Evolutionary conservation across 2,329 filamentous ascomycete genomes (phyloP).

Genomic region (Trichoderma sp.): DNA sequence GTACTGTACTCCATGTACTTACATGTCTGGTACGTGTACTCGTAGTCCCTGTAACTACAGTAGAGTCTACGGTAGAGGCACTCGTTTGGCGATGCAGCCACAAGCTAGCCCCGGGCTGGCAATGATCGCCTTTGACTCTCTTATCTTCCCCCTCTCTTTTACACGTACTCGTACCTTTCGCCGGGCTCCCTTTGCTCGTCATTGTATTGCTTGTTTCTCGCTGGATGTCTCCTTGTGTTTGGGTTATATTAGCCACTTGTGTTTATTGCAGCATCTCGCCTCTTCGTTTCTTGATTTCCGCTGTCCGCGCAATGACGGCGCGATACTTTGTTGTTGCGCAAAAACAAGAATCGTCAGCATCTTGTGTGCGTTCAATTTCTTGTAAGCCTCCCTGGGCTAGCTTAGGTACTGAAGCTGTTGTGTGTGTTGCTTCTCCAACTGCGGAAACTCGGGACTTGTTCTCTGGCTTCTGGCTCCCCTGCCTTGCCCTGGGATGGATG

Average conservation of each 20-base stretch:
- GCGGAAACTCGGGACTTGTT: conserved; percentile 5
- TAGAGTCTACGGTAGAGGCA: neutral
- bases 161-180: neutral
- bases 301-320: neutral
- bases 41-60: neutral
- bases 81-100: neutral
- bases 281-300: neutral
- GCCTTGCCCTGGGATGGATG: neutral
- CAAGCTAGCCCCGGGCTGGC: neutral
- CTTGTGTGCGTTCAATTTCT: neutral
- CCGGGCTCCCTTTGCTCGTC: neutral
- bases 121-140: neutral
- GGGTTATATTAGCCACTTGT: neutral
- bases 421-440: neutral
- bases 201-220: neutral
- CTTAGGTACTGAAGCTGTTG: neutral
- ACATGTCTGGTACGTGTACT: neutral
- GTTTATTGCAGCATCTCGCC: neutral
- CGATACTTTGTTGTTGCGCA: neutral
- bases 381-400: neutral
- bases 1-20: neutral
- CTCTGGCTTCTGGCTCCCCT: neutral
- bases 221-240: neutral
- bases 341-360: neutral
- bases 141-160: neutral